Conservation (phyloP, 2,329 filamentous ascomycete species). For the Colletotrichum nymphaeae region DNA sequence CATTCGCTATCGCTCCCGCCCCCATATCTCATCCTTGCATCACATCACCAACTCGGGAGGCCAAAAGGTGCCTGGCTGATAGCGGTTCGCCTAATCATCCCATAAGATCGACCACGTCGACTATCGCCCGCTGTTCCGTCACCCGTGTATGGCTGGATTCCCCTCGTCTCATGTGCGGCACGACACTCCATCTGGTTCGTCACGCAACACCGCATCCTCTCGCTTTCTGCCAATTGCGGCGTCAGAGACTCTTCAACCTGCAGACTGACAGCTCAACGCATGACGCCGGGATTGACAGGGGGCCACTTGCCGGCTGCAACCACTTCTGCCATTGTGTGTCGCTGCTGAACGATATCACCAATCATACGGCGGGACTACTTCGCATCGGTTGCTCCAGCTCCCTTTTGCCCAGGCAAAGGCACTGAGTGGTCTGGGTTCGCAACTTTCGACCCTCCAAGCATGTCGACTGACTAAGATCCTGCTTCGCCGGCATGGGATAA, state of each 20-base stretch:
- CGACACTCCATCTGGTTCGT: constrained; percentile 13
- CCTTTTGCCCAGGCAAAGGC: neutral
- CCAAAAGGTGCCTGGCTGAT: neutral
- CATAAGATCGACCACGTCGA: constrained; percentile 5
- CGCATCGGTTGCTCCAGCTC: neutral
- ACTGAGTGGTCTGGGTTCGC: neutral
- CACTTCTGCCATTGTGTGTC: constrained; percentile 6
- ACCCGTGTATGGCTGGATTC: constrained; percentile 2
- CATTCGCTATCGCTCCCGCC: neutral
- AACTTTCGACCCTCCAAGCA: neutral
- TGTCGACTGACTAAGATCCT: neutral
- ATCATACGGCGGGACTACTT: neutral
- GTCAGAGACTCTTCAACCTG: neutral
- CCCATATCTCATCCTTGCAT: constrained; percentile 23
- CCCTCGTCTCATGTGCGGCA: constrained; percentile 9
- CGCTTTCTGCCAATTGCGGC: constrained; percentile 13
- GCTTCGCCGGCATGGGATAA: too few species aligned
- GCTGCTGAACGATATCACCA: neutral
- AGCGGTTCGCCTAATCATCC: constrained; percentile 10
- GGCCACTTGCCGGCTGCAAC: constrained; percentile 18
- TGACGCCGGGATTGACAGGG: constrained; percentile 17
- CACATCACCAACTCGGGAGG: constrained; percentile 21
- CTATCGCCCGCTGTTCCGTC: neutral
- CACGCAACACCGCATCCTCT: neutral
- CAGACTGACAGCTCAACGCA: constrained; percentile 23